Conservation (phyloP, 305 asterid genomes). For the Fraxinus sp. region DNA sequence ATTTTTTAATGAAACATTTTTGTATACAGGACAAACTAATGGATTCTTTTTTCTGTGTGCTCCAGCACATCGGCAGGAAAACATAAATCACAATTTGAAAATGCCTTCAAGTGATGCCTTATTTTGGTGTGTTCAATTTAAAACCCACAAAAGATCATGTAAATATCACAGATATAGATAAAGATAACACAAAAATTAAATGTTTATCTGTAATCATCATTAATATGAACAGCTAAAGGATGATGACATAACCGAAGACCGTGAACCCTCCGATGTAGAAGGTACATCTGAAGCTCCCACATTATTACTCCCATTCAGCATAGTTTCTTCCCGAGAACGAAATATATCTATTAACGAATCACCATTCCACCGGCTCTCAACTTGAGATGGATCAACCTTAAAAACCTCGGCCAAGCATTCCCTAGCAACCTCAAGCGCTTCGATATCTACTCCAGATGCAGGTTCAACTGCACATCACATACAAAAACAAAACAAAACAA, state of each 20-base stretch:
- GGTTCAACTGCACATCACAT: constrained; percentile 58
- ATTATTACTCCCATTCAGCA: constrained; percentile 17
- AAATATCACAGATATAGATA: neutral
- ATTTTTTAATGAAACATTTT: neutral
- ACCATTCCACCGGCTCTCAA: constrained; percentile 29
- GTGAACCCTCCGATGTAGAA: constrained; percentile 32
- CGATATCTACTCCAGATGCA: constrained; percentile 58
- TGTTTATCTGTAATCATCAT: neutral
- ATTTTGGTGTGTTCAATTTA: neutral
- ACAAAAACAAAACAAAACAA: neutral
- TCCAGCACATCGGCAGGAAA: neutral
- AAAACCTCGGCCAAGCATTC: constrained; percentile 76
- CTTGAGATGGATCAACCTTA: constrained; percentile 59
- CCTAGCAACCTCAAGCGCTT: constrained; percentile 76
- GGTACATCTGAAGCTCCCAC: constrained; percentile 40
- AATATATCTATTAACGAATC: constrained; percentile 70
- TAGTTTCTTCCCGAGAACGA: constrained; percentile 34
- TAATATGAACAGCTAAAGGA: neutral
- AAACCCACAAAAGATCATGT: neutral
- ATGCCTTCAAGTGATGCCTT: neutral
- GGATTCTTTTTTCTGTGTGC: neutral
- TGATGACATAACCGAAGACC: constrained; percentile 30
- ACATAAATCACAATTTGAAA: neutral
- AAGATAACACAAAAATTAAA: neutral
- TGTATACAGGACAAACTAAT: neutral